Evolutionary conservation across 2,329 filamentous ascomycete species (phyloP), one percentile per base, ranked within the genome.

Genomic region (Cryphonectria carpinicola): DNA sequence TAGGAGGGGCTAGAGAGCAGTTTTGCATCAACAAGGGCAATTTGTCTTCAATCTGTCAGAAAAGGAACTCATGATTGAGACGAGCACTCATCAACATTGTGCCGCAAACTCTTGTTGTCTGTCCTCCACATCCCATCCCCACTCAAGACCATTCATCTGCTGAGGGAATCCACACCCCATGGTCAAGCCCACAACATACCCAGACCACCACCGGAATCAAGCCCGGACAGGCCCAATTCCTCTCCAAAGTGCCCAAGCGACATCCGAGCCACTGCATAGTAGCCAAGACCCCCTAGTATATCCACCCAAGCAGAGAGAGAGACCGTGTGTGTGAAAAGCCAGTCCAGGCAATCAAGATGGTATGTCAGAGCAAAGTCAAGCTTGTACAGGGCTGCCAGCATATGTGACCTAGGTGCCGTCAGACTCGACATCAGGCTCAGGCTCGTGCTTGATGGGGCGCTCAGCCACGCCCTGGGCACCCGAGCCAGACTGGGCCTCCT

Each of bases 371-470:
- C 54, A 54, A 54, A 54, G n/a, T 8, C 2, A 54, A 5, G 8
- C n/a, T 25, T 54, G 49, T 1, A 54, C n/a, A 32, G 22, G 46
- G 1, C 6, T 19, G 25, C 5, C 6, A 32, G 25, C 5, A 2
- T 4, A 35, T 22, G 17, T 32, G 28, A 28, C 25, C 19, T 58
- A 58, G 28, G 54, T 14, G 28, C 54, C 54, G 17, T 58, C 54
- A 32, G 54, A 58, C 54, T 68, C 43, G 4, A 22, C 49, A 7
- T 65, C 68, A 19, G 22, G 52, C 61, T 69, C 37, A 43, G 62
- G 22, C 43, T 63, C 54, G 19, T 19, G 35, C 46, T 64, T 49
- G 17, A 56, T 52, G 25, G 13, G 46, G 22, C 22, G 14, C 8
- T n/a, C 17, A 6, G 11, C 28, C 52, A 43, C n/a, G 46, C 4